These are phyloP conservation scores for Hypoxylon subgilvum DNA, from an alignment of 495 filamentous ascomycete genomes.

Conservation along the genomic window DNA sequence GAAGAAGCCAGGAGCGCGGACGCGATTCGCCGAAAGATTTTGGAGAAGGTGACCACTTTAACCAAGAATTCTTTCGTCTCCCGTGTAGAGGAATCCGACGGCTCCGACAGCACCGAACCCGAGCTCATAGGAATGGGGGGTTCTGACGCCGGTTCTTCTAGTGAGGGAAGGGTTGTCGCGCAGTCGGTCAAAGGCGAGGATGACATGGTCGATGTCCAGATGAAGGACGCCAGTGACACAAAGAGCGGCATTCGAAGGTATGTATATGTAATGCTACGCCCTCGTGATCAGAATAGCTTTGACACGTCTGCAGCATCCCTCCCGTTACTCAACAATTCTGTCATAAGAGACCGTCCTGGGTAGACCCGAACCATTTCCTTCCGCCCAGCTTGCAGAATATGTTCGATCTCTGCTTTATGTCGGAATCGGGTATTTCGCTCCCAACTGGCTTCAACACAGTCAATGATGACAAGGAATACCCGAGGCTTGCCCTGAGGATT, in stretches of 20 bases:
- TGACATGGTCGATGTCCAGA: slow-evolving; percentile 86
- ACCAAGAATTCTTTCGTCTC: slow-evolving; percentile 52
- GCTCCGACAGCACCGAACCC: slow-evolving; percentile 63
- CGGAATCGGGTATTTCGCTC: slow-evolving; percentile 55
- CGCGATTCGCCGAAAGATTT: slow-evolving; percentile 56
- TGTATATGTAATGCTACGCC: slow-evolving; percentile 16
- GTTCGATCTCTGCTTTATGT: slow-evolving; percentile 71
- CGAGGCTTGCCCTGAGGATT: slow-evolving; percentile 61
- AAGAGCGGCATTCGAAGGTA: slow-evolving; percentile 31
- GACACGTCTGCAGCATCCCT: slow-evolving; percentile 5
- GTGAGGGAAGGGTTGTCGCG: slow-evolving; percentile 72
- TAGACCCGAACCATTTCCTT: slow-evolving; percentile 55
- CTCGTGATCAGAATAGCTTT: not conserved
- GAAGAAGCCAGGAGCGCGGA: slow-evolving; percentile 59
- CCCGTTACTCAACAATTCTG: slow-evolving; percentile 26
- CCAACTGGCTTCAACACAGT: slow-evolving; percentile 69
- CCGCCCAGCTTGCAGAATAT: slow-evolving; percentile 65
- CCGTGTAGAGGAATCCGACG: slow-evolving; percentile 52
- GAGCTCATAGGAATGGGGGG: slow-evolving; percentile 74
- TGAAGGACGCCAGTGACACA: slow-evolving; percentile 64
- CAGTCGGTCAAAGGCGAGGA: slow-evolving; percentile 87
- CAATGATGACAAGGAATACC: slow-evolving; percentile 61
- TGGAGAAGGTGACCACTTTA: slow-evolving; percentile 55
- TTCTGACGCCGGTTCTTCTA: slow-evolving; percentile 74
- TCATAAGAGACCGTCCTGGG: slow-evolving; percentile 48